Conservation (phyloP, 106 monocot species). For the Narthecium ossifragum region DNA sequence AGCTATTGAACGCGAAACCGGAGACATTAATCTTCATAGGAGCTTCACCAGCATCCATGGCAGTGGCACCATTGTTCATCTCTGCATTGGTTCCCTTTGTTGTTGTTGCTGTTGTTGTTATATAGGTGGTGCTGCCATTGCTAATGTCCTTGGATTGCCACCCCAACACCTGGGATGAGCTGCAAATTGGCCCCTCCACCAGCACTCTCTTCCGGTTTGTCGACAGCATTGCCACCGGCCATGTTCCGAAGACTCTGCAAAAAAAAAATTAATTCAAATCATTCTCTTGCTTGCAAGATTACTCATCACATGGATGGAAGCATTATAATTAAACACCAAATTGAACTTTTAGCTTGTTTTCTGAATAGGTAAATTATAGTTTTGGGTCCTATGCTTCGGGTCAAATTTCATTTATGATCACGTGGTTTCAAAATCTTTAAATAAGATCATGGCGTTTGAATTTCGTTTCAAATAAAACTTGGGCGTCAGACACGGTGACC, state of each 20-base stretch:
- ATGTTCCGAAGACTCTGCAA: slow-evolving; percentile 61
- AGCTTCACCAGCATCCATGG: neutral
- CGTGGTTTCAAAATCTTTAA: no score
- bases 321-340: no score
- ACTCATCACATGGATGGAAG: no score
- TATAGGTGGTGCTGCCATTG: neutral
- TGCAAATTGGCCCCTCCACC: slow-evolving; percentile 72
- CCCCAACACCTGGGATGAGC: slow-evolving; percentile 42
- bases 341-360: no score
- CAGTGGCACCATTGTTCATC: neutral
- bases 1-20: slow-evolving; percentile 69
- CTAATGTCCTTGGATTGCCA: slow-evolving; percentile 36
- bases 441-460: no score
- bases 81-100: neutral
- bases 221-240: slow-evolving; percentile 72
- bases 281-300: no score
- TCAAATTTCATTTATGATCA: no score
- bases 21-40: slow-evolving; percentile 33
- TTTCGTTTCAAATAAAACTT: no score
- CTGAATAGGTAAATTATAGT: no score
- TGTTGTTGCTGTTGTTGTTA: neutral
- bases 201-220: slow-evolving; percentile 43
- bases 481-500: no score
- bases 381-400: no score
- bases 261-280: no score